Base-by-base conservation (phyloP, 495 filamentous ascomycete species). In the Penicillium dipodomyicola region DNA sequence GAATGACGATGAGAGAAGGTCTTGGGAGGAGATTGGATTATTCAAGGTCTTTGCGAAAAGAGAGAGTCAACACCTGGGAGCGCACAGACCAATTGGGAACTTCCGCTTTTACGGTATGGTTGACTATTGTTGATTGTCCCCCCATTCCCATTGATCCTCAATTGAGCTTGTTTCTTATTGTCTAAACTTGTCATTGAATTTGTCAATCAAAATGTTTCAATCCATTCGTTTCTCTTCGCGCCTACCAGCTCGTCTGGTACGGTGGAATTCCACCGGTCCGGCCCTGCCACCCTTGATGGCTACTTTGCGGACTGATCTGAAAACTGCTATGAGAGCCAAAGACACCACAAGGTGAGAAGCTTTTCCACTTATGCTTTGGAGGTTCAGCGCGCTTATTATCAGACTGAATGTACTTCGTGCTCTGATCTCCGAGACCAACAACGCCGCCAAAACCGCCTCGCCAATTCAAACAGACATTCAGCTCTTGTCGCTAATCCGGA, bases 351-450 rank as follows among this genome's bases (percentile, higher is more conserved):
- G 80, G 80, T 82, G 20, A 64, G 30, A 39, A 39, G 35, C 6
- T 11, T 9, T 35, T 11, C 20, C 5, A 27, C 9, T 49, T 5
- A 8, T 17, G 12, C 43, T 29, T 29, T 30, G 15, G 12, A 51
- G 35, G 30, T 37, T 7, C 10, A 9, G 10, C 1, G 29, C 39
- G 30, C 52, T 54, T 45, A 54, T 54, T 2, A 30, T 22, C 41
- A 83, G 79, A 57, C 61, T 82, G 14, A 80, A 82, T 59, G 84
- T 87, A 27, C 73, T 89, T 17, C 81, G 84, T 43, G 72, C 78
- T 39, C 54, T 87, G 50, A 77, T 87, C 41, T 79, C 85, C 46
- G 83, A 86, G 56, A 80, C 82, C 53, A 87, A 84, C 55, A 86
- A 85, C 58, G 73, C 81, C 10, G 77, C 80, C 43, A 88, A 87